phyloP scores from a whole-genome alignment of 164 flowering plant genomes.

The Vitis rotundifolia region DNA sequence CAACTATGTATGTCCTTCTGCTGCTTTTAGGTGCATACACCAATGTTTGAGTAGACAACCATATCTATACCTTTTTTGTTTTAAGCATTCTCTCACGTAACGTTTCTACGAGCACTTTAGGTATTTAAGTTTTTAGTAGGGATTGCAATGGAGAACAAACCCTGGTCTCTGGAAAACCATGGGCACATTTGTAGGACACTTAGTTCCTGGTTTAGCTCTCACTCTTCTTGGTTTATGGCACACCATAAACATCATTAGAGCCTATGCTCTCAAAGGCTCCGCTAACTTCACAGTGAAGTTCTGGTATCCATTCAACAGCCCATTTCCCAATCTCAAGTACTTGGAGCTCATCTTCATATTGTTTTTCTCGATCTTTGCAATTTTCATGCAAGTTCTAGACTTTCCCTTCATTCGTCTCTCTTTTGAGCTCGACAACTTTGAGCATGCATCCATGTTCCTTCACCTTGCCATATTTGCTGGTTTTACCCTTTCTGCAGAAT shows the following conservation, averaged over 20 bases:
- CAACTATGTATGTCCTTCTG: neutral
- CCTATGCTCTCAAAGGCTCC: conserved; percentile 43
- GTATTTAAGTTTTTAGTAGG: conserved; percentile 32
- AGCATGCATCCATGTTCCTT: conserved; percentile 78
- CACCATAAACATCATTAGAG: conserved; percentile 43
- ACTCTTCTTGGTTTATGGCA: conserved; percentile 78
- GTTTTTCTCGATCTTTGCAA: conserved; percentile 51
- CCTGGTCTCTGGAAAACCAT: conserved; percentile 22
- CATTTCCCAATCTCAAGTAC: conserved; percentile 35
- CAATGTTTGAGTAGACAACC: too few relatives aligned
- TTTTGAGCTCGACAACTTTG: conserved; percentile 49
- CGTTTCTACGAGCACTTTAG: neutral
- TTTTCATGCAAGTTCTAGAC: conserved; percentile 51
- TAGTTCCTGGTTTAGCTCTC: conserved; percentile 64
- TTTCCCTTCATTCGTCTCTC: conserved; percentile 44
- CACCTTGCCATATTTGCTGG: conserved; percentile 71
- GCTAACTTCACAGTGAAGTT: conserved; percentile 40
- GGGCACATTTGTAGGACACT: conserved; percentile 71
- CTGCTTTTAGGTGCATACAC: neutral
- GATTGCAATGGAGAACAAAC: neutral
- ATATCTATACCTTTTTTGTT: too few relatives aligned
- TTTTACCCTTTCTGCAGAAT: conserved; percentile 50
- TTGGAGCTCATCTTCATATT: conserved; percentile 58
- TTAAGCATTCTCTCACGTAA: too few relatives aligned
- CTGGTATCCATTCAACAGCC: conserved; percentile 52